A percentile compares a stretch with the other conserved stretches of the same genome.
phyloP scores from a whole-genome alignment of 257 asterid genomes.

The Nicotiana benthamiana region DNA sequence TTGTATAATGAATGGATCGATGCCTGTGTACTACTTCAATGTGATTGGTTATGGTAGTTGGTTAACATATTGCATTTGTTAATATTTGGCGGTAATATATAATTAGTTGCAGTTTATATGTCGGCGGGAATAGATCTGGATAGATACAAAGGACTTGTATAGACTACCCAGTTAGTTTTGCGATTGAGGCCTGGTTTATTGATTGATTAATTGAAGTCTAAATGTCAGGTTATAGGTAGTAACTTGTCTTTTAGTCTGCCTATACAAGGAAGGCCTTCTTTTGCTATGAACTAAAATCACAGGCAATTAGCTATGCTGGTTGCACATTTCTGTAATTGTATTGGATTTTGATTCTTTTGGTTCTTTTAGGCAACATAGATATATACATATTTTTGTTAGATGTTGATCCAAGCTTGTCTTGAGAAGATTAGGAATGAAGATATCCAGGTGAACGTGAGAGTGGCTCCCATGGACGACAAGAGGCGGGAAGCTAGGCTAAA shows the following conservation, averaged over 20 bases:
- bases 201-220: background rate
- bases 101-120: background rate
- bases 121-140: background rate
- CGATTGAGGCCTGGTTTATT: background rate
- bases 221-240: background rate
- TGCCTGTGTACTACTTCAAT: background rate
- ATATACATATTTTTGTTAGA: background rate
- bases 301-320: background rate
- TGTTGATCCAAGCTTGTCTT: background rate
- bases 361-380: background rate
- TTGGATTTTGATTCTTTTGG: background rate
- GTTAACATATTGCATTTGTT: background rate
- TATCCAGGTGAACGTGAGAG: no score
- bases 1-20: background rate
- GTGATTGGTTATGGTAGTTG: background rate
- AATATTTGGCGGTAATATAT: background rate
- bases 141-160: background rate
- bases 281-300: background rate
- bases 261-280: background rate
- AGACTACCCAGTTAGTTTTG: no score
- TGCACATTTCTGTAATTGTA: background rate
- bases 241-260: background rate
- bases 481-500: no score
- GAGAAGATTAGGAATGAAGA: no score
- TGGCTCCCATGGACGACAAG: no score